Percentiles rank a stretch among this genome's conserved stretches.
Evolutionary conservation across 2,329 filamentous ascomycete species (phyloP).

Genomic region (Coniochaeta sp.): DNA sequence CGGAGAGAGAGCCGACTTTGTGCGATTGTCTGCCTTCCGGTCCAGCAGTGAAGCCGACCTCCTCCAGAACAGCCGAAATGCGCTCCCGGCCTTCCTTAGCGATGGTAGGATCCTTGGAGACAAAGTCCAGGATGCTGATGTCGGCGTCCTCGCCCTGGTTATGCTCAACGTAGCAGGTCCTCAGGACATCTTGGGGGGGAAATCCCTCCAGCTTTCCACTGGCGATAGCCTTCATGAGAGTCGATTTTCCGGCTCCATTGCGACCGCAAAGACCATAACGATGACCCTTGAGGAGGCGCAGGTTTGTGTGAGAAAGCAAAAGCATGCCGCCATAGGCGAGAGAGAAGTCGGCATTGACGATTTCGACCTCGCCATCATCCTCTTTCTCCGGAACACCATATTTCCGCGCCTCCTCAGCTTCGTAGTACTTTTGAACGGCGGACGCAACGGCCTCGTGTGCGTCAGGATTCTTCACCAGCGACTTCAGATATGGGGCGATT

Average conservation of each 20-base stretch:
- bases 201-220: conserved; percentile 96
- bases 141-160: conserved; percentile 98
- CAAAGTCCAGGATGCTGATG: conserved; percentile 90
- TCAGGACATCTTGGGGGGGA: conserved; percentile 82
- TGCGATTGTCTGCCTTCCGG: conserved; percentile 83
- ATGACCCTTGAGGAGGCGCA: conserved; percentile 90
- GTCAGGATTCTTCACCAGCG: conserved; percentile 56
- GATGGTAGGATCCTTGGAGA: conserved; percentile 81
- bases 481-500: conserved; percentile 68
- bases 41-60: conserved; percentile 90
- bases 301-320: conserved; percentile 88
- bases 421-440: conserved; percentile 68
- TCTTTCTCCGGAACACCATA: conserved; percentile 79
- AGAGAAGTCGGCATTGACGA: conserved; percentile 97
- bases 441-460: conserved; percentile 58
- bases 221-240: conserved; percentile 93
- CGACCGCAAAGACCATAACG: conserved; percentile 94
- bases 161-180: conserved; percentile 97
- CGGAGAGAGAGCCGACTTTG: conserved; percentile 88
- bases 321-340: conserved; percentile 97
- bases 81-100: conserved; percentile 70
- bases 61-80: conserved; percentile 74
- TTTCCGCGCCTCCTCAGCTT: conserved; percentile 80
- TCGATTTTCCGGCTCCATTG: conserved; percentile 98
- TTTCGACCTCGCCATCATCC: conserved; percentile 87